These are phyloP conservation scores for Stromatinia cepivora DNA, from an alignment of 2,329 filamentous ascomycete genomes.

Conservation along the genomic window DNA sequence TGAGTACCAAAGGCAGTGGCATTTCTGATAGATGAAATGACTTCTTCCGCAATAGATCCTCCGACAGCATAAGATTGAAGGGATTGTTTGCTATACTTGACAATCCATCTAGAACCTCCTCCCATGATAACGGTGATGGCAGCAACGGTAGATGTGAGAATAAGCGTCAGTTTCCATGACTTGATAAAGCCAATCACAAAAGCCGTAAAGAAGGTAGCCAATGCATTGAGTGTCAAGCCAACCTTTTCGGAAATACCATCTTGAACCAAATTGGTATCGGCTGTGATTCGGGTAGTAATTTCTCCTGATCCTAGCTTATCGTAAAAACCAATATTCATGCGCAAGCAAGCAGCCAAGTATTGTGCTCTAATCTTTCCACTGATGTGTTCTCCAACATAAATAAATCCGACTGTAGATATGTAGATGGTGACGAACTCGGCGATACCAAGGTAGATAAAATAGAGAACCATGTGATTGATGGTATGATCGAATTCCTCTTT, in stretches of 20 bases:
- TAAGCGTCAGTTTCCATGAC: slow-evolving; percentile 91
- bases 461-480: slow-evolving; percentile 67
- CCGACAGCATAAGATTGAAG: slow-evolving; percentile 79
- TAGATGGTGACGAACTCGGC: slow-evolving; percentile 78
- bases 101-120: slow-evolving; percentile 68
- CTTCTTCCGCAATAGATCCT: slow-evolving; percentile 89
- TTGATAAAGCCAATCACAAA: slow-evolving; percentile 89
- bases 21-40: slow-evolving; percentile 89
- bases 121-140: slow-evolving; percentile 80
- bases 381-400: slow-evolving; percentile 81
- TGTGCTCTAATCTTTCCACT: slow-evolving; percentile 76
- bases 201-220: slow-evolving; percentile 82
- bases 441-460: slow-evolving; percentile 83
- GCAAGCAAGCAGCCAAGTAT: slow-evolving; percentile 81
- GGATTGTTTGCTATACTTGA: slow-evolving; percentile 77
- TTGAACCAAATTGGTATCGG: slow-evolving; percentile 90
- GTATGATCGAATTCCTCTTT: slow-evolving; percentile 59
- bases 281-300: slow-evolving; percentile 90
- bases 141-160: slow-evolving; percentile 78
- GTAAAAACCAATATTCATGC: slow-evolving; percentile 89
- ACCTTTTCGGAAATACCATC: slow-evolving; percentile 93
- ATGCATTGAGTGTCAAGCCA: slow-evolving; percentile 70
- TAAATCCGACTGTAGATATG: slow-evolving; percentile 82
- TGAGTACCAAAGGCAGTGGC: slow-evolving; percentile 92
- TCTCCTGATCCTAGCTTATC: slow-evolving; percentile 92